Conservation (phyloP, 352 stramenopile genomes). For the Globisporangium radiosum region DNA sequence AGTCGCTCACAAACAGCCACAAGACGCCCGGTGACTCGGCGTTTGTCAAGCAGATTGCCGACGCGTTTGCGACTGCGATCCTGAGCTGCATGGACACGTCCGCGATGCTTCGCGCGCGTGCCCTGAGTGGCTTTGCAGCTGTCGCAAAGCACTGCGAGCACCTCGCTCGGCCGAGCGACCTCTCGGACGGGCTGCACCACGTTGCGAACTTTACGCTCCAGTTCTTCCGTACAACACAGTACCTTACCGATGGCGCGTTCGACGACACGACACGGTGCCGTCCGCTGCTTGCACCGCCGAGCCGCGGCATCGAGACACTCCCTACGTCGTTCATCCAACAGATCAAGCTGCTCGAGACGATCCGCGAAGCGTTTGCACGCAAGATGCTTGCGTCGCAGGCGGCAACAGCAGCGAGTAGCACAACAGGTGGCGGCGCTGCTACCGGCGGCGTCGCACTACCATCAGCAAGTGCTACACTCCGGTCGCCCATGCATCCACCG, state of each 20-base stretch:
- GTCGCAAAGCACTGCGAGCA: constrained; percentile 46
- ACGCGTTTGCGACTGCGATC: constrained; percentile 70
- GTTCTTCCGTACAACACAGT: constrained; percentile 57
- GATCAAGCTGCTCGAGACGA: constrained; percentile 57
- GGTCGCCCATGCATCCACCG: constrained; percentile 2
- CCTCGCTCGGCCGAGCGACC: constrained; percentile 33
- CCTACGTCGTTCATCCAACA: constrained; percentile 72
- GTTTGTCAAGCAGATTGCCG: constrained; percentile 60
- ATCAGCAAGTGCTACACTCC: background rate
- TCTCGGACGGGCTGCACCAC: constrained; percentile 62
- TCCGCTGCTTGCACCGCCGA: constrained; percentile 37
- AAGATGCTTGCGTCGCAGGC: constrained; percentile 10
- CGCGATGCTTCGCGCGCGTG: constrained; percentile 39
- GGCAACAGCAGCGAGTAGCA: constrained; percentile 1
- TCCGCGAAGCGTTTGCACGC: constrained; percentile 32
- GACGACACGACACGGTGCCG: constrained; percentile 57
- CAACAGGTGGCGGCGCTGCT: constrained; percentile 1
- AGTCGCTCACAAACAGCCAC: constrained; percentile 62
- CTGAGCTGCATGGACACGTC: constrained; percentile 72
- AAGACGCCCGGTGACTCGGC: constrained; percentile 49
- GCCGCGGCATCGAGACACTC: constrained; percentile 40
- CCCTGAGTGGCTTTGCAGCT: constrained; percentile 47
- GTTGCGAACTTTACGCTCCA: constrained; percentile 74
- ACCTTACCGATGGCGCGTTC: constrained; percentile 49
- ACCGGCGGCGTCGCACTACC: no score